Evolutionary conservation across 176 grass and related monocot genomes (phyloP).

Genomic region (Oryza australiensis): DNA sequence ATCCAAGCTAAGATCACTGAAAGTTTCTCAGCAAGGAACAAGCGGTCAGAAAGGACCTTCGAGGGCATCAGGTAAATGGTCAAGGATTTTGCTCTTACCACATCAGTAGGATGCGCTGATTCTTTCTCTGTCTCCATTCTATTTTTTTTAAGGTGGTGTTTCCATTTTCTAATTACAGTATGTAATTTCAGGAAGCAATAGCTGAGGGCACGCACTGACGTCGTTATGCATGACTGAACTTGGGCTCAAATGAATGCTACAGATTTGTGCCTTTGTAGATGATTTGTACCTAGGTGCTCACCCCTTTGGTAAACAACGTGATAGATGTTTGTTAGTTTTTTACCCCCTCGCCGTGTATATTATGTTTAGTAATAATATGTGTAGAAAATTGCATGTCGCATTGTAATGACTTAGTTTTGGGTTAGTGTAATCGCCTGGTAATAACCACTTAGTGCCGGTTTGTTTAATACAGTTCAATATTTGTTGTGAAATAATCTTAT

Average conservation of each 20-base stretch:
- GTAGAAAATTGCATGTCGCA: background rate
- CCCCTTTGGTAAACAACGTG: conserved; percentile 3
- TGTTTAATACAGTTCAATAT: too few relatives aligned
- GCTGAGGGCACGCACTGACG: conserved; percentile 10
- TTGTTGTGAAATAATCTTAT: too few relatives aligned
- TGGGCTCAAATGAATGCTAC: background rate
- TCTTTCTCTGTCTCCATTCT: background rate
- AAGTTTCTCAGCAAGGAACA: conserved; percentile 50
- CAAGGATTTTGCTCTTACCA: background rate
- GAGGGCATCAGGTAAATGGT: conserved; percentile 55
- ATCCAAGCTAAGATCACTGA: conserved; percentile 77
- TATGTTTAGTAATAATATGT: conserved; percentile 19
- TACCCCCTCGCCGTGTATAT: conserved; percentile 5
- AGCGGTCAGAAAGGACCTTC: conserved; percentile 43
- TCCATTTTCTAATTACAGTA: background rate
- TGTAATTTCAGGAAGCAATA: conserved; percentile 47
- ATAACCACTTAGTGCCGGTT: too few relatives aligned
- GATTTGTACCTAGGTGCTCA: conserved; percentile 27
- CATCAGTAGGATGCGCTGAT: background rate
- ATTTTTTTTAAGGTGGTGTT: background rate
- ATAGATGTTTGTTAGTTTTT: background rate
- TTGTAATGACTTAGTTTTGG: background rate
- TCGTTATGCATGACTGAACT: background rate
- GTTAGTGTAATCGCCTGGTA: too few relatives aligned
- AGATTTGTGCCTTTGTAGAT: conserved; percentile 30